Conservation (phyloP, 106 monocot species). For the Dioscorea alata region DNA sequence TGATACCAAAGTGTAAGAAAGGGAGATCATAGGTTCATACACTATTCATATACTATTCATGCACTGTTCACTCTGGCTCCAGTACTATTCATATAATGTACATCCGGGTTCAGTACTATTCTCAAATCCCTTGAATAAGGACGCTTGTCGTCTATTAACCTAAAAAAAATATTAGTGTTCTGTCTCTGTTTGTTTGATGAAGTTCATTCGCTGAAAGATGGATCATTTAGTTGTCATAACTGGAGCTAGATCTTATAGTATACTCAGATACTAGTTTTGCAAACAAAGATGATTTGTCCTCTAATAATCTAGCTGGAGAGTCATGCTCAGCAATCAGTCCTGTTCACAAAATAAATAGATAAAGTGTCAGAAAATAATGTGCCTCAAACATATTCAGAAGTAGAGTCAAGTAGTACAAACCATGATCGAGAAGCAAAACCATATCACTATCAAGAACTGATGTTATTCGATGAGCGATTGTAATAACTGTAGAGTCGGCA, state of each 20-base stretch:
- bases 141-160: too few relatives aligned
- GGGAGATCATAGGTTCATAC: too few relatives aligned
- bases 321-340: constrained; percentile 56
- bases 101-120: too few relatives aligned
- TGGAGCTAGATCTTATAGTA: constrained; percentile 42
- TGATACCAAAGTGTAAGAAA: too few relatives aligned
- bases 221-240: background rate
- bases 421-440: constrained; percentile 85
- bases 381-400: background rate
- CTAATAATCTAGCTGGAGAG: constrained; percentile 48
- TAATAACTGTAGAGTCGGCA: constrained; percentile 55
- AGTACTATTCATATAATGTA: too few relatives aligned
- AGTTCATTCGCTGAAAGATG: background rate
- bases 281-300: constrained; percentile 63
- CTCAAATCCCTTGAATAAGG: too few relatives aligned
- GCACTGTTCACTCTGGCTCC: too few relatives aligned
- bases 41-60: too few relatives aligned
- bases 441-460: constrained; percentile 86
- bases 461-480: constrained; percentile 88
- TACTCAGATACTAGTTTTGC: constrained; percentile 78
- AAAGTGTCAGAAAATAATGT: background rate
- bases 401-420: constrained; percentile 15
- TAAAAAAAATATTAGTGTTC: too few relatives aligned
- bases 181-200: too few relatives aligned
- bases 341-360: constrained; percentile 11